Percentiles rank a stretch among this genome's conserved stretches.
These are phyloP conservation scores for Coelastrella sp. DNA, from an alignment of 139 green algal genomes.

Conservation along the genomic window DNA sequence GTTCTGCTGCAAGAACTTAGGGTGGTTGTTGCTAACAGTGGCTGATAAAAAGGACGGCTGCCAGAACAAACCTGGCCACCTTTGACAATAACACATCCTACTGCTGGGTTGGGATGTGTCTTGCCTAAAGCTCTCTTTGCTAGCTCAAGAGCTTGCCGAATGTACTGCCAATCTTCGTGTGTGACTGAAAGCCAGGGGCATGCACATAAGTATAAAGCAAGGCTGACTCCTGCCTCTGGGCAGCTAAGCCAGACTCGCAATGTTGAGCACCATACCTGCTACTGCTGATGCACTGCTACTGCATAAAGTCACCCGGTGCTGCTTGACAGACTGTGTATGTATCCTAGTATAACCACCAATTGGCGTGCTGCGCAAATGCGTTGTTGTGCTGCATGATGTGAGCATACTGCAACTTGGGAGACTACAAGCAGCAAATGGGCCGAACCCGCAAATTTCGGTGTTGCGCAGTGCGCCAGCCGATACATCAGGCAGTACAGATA, in stretches of 20 bases:
- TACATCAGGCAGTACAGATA: not conserved
- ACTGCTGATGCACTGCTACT: not conserved
- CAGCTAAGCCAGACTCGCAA: not conserved
- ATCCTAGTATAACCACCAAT: not conserved
- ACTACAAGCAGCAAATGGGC: too few relatives aligned
- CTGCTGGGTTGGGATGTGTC: slow-evolving; percentile 96
- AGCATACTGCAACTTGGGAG: too few relatives aligned
- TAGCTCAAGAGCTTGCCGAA: slow-evolving; percentile 88
- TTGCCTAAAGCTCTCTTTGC: slow-evolving; percentile 80
- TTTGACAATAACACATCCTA: slow-evolving; percentile 96
- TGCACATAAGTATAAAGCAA: too few relatives aligned
- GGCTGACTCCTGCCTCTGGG: too few relatives aligned
- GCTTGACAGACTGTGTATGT: not conserved
- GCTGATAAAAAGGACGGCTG: too few relatives aligned
- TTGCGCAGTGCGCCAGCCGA: too few relatives aligned
- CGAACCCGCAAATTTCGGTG: too few relatives aligned
- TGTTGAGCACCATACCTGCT: not conserved
- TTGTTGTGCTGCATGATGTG: too few relatives aligned
- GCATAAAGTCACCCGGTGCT: not conserved
- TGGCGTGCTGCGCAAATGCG: not conserved
- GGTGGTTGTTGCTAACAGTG: too few relatives aligned
- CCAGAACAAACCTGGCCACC: slow-evolving; percentile 65
- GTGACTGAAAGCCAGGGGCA: slow-evolving; percentile 21
- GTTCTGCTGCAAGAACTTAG: too few relatives aligned
- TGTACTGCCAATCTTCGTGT: slow-evolving; percentile 74